Evolutionary conservation across 345 rosid species (phyloP).

Genomic region (Populus pruinosa): DNA sequence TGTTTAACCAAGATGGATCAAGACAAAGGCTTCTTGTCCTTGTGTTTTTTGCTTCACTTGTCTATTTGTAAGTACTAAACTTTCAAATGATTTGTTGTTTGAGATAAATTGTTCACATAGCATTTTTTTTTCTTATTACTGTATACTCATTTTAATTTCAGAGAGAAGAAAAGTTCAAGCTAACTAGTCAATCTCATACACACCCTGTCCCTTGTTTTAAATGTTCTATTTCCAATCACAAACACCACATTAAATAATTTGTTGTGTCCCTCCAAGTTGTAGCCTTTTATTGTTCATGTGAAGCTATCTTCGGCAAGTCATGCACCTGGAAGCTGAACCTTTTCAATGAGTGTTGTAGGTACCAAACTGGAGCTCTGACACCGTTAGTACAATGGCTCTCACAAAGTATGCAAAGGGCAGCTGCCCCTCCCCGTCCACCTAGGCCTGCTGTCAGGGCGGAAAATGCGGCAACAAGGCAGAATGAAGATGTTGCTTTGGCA

Average conservation of each 20-base stretch:
- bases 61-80: conserved; percentile 71
- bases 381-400: conserved; percentile 90
- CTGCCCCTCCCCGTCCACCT: conserved; percentile 74
- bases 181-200: neutral
- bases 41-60: conserved; percentile 73
- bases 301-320: neutral
- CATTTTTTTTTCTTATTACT: neutral
- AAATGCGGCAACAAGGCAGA: conserved; percentile 62
- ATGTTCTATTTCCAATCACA: neutral
- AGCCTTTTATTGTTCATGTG: neutral
- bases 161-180: neutral
- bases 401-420: conserved; percentile 98
- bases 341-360: conserved; percentile 42
- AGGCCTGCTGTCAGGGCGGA: conserved; percentile 73
- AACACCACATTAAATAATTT: neutral
- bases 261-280: neutral
- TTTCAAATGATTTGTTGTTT: neutral
- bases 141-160: neutral
- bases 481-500: conserved; percentile 50
- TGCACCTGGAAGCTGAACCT: neutral
- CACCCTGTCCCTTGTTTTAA: neutral
- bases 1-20: conserved; percentile 98
- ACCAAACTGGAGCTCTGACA: conserved; percentile 95
- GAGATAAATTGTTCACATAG: neutral
- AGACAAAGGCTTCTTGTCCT: conserved; percentile 84